Conservation (phyloP, 805 yeast species). For the Lipomyces starkeyi region DNA sequence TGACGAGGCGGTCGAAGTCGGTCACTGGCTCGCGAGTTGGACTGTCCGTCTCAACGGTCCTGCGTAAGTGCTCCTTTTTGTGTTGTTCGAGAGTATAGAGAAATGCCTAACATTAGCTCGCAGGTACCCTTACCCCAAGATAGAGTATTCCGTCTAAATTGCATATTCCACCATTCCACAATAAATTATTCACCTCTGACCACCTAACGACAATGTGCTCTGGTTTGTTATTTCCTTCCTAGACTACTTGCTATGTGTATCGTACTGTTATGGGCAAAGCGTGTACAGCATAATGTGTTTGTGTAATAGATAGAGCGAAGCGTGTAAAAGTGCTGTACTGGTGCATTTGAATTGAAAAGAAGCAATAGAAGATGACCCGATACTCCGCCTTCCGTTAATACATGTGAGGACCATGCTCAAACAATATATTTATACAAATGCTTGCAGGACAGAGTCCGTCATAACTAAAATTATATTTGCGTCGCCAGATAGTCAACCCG, state of each 20-base stretch:
- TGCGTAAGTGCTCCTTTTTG: conserved; percentile 77
- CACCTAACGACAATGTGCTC: not conserved
- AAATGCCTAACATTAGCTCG: not conserved
- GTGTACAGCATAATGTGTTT: not conserved
- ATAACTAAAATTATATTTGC: not conserved
- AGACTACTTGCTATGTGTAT: not conserved
- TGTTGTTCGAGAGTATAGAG: not conserved
- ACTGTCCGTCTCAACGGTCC: conserved; percentile 96
- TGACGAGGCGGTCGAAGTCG: conserved; percentile 69
- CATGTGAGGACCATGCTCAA: not conserved
- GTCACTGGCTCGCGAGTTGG: conserved; percentile 95
- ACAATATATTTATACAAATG: not conserved
- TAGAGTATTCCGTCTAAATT: conserved; percentile 24
- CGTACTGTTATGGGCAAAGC: not conserved
- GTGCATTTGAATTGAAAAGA: not conserved
- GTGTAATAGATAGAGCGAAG: not conserved
- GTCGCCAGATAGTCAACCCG: not conserved
- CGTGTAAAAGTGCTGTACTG: not conserved
- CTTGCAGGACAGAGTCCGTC: too few relatives aligned
- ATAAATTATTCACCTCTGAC: not conserved
- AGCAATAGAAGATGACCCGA: not conserved
- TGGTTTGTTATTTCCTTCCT: not conserved
- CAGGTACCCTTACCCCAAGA: conserved; percentile 37
- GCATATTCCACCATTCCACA: not conserved
- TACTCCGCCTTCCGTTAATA: not conserved